A percentile compares a stretch with the other conserved stretches of the same genome.
These are phyloP conservation scores for Chaetomium sp. DNA, from an alignment of 2,329 filamentous ascomycete genomes.

Conservation along the genomic window DNA sequence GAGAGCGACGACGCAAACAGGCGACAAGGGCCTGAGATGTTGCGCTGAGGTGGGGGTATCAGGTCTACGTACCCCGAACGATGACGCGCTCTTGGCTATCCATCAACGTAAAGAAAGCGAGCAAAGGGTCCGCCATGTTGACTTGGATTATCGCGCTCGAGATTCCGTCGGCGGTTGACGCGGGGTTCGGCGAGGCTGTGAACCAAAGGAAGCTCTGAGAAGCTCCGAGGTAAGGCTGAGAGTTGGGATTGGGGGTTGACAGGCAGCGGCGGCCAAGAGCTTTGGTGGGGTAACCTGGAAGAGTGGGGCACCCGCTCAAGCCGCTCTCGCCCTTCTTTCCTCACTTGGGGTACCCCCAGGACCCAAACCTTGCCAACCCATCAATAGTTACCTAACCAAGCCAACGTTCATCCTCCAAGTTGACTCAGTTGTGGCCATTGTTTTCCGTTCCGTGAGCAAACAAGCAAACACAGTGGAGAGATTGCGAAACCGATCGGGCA, in stretches of 20 bases:
- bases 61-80: slow-evolving; percentile 38
- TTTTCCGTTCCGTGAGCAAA: too few species aligned
- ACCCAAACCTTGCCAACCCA: neutral
- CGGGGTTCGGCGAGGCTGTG: slow-evolving; percentile 6
- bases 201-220: slow-evolving; percentile 2
- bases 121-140: slow-evolving; percentile 35
- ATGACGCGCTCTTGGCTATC: slow-evolving; percentile 40
- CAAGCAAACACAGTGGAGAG: too few species aligned
- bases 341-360: neutral
- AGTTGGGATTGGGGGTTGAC: neutral
- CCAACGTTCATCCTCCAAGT: too few species aligned
- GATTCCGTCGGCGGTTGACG: neutral
- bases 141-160: neutral
- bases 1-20: too few species aligned
- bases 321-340: neutral
- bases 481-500: too few species aligned
- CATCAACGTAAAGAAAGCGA: slow-evolving; percentile 42
- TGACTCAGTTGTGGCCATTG: too few species aligned
- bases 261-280: slow-evolving; percentile 6
- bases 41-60: neutral
- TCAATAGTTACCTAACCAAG: neutral
- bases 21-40: too few species aligned
- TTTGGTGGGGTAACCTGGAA: slow-evolving; percentile 5
- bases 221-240: slow-evolving; percentile 5
- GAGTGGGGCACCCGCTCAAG: neutral